A percentile compares a stretch with the other conserved stretches of the same genome.
Conservation (phyloP, 768 basidiomycete species). For the Boletus patriciae region DNA sequence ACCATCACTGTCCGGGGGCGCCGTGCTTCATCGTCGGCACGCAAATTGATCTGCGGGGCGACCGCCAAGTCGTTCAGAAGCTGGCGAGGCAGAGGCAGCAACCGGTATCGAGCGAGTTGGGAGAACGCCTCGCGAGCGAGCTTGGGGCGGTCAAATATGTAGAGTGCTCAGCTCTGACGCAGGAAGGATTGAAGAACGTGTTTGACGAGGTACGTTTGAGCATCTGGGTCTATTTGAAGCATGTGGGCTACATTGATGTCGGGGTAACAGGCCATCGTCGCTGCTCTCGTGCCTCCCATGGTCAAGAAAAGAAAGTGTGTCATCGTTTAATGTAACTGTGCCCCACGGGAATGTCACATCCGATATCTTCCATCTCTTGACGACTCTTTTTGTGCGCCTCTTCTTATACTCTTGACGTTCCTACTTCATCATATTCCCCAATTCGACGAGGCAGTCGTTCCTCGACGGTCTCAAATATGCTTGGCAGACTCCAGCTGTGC, state of each 20-base stretch:
- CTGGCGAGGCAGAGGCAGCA: conserved; percentile 94
- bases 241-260: conserved; percentile 3
- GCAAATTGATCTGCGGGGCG: conserved; percentile 95
- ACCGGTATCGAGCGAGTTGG: conserved; percentile 84
- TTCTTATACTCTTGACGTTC: conserved; percentile 38
- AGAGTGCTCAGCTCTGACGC: conserved; percentile 98
- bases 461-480: no score
- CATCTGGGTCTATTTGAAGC: not conserved
- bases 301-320: conserved; percentile 83
- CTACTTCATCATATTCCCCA: not conserved
- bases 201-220: conserved; percentile 87
- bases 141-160: conserved; percentile 99
- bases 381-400: conserved; percentile 33
- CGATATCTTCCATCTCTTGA: conserved; percentile 36
- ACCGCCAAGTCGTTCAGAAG: conserved; percentile 91
- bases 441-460: no score
- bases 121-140: conserved; percentile 94
- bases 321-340: conserved; percentile 62
- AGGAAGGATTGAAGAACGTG: conserved; percentile 99
- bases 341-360: conserved; percentile 27
- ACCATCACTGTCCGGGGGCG: conserved; percentile 98
- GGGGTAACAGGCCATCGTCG: conserved; percentile 78
- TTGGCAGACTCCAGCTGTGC: no score
- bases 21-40: conserved; percentile 99
- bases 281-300: conserved; percentile 95